Evolutionary conservation across 202 grass and related monocot species (phyloP).

Genomic region (Zoysia matrella): DNA sequence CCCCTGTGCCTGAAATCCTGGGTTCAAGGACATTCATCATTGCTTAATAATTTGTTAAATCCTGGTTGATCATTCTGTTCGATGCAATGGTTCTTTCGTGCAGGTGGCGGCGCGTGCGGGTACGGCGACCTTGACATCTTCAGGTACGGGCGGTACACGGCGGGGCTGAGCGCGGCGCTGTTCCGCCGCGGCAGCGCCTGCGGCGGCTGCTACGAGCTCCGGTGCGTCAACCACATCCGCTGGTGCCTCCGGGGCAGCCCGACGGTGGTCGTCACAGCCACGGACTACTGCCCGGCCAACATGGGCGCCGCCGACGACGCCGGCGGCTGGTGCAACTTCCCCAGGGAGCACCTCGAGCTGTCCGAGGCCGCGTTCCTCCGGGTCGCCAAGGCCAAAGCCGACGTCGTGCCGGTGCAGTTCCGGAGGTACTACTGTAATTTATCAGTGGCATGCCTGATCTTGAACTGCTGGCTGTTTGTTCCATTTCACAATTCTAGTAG

Average conservation of each 20-base stretch:
- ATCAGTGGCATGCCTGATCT: constrained; percentile 16
- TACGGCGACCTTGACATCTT: constrained; percentile 78
- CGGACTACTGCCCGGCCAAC: constrained; percentile 92
- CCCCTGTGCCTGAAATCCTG: background rate
- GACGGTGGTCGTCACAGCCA: constrained; percentile 73
- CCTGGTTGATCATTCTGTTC: background rate
- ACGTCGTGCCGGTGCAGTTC: constrained; percentile 90
- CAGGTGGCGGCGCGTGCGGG: constrained; percentile 91
- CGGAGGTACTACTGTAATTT: constrained; percentile 41
- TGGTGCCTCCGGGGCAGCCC: constrained; percentile 88
- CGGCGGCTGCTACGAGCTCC: constrained; percentile 87
- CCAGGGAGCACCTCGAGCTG: constrained; percentile 94
- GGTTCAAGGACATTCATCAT: background rate
- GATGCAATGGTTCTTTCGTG: background rate
- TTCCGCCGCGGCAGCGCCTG: constrained; percentile 68
- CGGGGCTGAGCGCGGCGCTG: constrained; percentile 77
- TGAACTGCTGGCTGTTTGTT: background rate
- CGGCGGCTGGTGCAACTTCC: constrained; percentile 97
- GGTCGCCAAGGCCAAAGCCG: constrained; percentile 78
- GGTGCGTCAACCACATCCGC: constrained; percentile 89
- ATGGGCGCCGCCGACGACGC: constrained; percentile 66
- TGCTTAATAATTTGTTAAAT: background rate
- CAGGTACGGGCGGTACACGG: constrained; percentile 72
- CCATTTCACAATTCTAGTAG: background rate
- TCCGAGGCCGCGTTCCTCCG: constrained; percentile 73